Base-by-base conservation (phyloP, 1,139 yeast species). In the Geotrichum aggregatum region DNA sequence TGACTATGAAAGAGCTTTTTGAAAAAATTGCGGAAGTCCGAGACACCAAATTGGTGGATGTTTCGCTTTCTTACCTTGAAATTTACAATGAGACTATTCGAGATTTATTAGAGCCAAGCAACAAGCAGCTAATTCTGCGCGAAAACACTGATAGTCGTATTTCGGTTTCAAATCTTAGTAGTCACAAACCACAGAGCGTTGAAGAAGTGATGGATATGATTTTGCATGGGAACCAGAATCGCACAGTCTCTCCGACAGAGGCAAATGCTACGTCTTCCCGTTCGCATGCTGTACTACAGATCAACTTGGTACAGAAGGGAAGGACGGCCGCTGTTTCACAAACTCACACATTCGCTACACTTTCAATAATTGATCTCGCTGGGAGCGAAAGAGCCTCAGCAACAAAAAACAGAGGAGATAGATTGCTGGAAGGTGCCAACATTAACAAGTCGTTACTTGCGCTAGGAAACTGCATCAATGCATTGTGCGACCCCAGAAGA, bases 341-440 rank as follows among this genome's bases (percentile, higher is more conserved):
- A 63, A 78, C 81, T 39, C 91, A 83, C 58, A 80, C 83, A 0
- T 83, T 79, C 69, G 91, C 95, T 0, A 85, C 95, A 0, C 71
- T 91, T 31, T 84, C 94, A 0, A 84, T 91, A 33, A 89, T 91
- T 45, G 98, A 91, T 67, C 71, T 91, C 47, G 98, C 98, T 0
- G 98, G 98, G 2, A 86, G 95, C 70, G 98, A 91, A 70, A 73
- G 98, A 48, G 98, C 98, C 0, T 83, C 94, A 0, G 86, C 95
- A 0, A 88, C 97, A 0, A 82, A 79, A 59, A 91, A 89, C 66
- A 71, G 88, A 54, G 97, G 98, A 0, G 78, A 77, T 22, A 71
- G 96, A 50, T 72, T 91, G 8, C 78, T 82, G 56, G 98, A 91
- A 66, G 97, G 98, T 28, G 97, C 97, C n/a, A 87, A 87, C 66